These are phyloP conservation scores for Dioscorea alata DNA, from an alignment of 106 monocot species.

Conservation along the genomic window DNA sequence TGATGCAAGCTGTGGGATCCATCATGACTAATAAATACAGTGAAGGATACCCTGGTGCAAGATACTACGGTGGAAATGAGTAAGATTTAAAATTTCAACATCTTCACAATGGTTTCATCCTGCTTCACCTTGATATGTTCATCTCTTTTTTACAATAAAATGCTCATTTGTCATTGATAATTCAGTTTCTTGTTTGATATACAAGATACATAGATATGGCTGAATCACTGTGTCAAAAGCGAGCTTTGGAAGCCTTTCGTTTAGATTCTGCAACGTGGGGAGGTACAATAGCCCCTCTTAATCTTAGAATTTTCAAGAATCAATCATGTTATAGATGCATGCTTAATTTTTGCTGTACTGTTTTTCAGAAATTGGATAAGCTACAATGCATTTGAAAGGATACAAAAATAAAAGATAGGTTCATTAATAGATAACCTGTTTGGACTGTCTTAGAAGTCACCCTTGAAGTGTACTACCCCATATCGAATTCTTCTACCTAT, in stretches of 20 bases:
- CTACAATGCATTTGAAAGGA: too few relatives aligned
- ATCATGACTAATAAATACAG: conserved; percentile 99
- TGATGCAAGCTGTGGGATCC: conserved; percentile 99
- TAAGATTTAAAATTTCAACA: conserved; percentile 22
- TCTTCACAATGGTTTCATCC: not conserved
- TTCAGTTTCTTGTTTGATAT: not conserved
- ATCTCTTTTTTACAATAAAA: not conserved
- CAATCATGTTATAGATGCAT: too few relatives aligned
- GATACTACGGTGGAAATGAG: conserved; percentile 99
- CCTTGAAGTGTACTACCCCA: too few relatives aligned
- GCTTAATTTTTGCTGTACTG: too few relatives aligned
- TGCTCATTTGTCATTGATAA: not conserved
- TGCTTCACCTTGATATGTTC: not conserved
- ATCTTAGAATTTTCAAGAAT: too few relatives aligned
- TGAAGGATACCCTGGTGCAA: conserved; percentile 98
- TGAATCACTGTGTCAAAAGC: conserved; percentile 88
- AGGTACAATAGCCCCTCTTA: conserved; percentile 34
- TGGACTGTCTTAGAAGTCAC: too few relatives aligned
- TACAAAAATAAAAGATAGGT: too few relatives aligned
- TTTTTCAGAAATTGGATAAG: too few relatives aligned
- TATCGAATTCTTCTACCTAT: too few relatives aligned
- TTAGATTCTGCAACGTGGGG: conserved; percentile 95
- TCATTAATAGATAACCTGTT: too few relatives aligned
- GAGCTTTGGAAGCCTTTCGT: conserved; percentile 83
- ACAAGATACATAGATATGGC: conserved; percentile 99